Percentiles rank a stretch among this genome's conserved stretches.
phyloP scores from a whole-genome alignment of 108 stramenopile genomes.

The Fistulifera solaris region DNA sequence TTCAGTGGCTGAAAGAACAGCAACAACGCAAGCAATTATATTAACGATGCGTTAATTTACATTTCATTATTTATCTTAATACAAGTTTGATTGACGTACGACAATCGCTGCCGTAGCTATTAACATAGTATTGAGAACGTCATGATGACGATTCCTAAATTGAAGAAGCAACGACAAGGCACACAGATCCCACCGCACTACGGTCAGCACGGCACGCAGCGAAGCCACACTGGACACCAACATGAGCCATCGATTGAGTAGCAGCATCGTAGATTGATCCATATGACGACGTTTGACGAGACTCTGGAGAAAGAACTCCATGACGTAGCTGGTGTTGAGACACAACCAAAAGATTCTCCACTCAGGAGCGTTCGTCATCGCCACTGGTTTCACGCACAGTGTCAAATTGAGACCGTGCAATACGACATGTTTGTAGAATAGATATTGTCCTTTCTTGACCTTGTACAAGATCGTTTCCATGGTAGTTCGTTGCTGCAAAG shows the following conservation, averaged over 20 bases:
- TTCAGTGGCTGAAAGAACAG: slow-evolving; percentile 51
- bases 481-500: background rate
- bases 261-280: slow-evolving; percentile 38
- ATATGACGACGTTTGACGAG: slow-evolving; percentile 60
- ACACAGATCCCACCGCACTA: slow-evolving; percentile 15
- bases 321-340: slow-evolving; percentile 68
- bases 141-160: slow-evolving; percentile 43
- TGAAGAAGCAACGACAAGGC: slow-evolving; percentile 29
- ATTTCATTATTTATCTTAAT: too few relatives aligned
- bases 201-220: background rate
- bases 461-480: slow-evolving; percentile 47
- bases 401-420: slow-evolving; percentile 75
- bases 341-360: slow-evolving; percentile 73
- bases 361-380: background rate
- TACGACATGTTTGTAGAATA: slow-evolving; percentile 82
- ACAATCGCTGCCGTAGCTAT: too few relatives aligned
- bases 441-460: slow-evolving; percentile 80
- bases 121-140: slow-evolving; percentile 32
- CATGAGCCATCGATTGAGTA: slow-evolving; percentile 53
- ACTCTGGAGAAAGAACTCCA: slow-evolving; percentile 84
- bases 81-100: too few relatives aligned
- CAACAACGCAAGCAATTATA: slow-evolving; percentile 11
- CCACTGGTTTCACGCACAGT: slow-evolving; percentile 12
- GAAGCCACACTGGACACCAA: slow-evolving; percentile 26
- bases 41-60: background rate